Evolutionary conservation across 2,329 filamentous ascomycete species (phyloP).

Genomic region (Graphilbum sp.): DNA sequence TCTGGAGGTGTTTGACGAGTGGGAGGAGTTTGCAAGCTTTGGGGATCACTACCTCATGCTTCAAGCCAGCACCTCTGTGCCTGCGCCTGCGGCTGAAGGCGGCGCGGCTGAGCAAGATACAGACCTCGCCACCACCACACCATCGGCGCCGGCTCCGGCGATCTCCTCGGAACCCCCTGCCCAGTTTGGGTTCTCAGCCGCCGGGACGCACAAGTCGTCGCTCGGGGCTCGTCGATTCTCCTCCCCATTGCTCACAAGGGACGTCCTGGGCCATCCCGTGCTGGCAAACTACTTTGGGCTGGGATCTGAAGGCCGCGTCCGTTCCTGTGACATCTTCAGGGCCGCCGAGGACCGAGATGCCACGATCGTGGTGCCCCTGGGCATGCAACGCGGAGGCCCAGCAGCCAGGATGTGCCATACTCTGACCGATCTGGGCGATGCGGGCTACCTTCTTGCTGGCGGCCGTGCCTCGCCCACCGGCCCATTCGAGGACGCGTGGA

Average conservation of each 20-base stretch:
- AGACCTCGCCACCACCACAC: too few species aligned
- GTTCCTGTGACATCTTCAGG: conserved; percentile 34
- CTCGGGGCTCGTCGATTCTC: conserved; percentile 43
- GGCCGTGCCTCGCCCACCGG: conserved; percentile 62
- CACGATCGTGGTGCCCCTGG: conserved; percentile 6
- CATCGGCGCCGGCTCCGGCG: too few species aligned
- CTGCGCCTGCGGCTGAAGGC: neutral
- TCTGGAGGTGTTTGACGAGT: conserved; percentile 82
- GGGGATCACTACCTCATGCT: conserved; percentile 72
- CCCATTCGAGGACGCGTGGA: conserved; percentile 59
- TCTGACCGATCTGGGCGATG: conserved; percentile 45
- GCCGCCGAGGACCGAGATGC: neutral
- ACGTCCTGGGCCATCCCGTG: conserved; percentile 23
- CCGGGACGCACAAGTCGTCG: conserved; percentile 15
- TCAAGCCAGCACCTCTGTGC: conserved; percentile 32
- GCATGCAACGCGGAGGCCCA: conserved; percentile 17
- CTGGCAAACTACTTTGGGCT: conserved; percentile 28
- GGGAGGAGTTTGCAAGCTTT: conserved; percentile 86
- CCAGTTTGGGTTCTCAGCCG: conserved; percentile 1
- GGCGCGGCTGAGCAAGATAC: too few species aligned
- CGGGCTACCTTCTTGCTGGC: conserved; percentile 50
- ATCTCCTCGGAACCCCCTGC: too few species aligned
- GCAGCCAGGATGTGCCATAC: conserved; percentile 56
- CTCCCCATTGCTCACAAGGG: conserved; percentile 27
- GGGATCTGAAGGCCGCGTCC: conserved; percentile 26